These are phyloP conservation scores for Fusarium longipes DNA, from an alignment of 2,329 filamentous ascomycete species.

Conservation along the genomic window DNA sequence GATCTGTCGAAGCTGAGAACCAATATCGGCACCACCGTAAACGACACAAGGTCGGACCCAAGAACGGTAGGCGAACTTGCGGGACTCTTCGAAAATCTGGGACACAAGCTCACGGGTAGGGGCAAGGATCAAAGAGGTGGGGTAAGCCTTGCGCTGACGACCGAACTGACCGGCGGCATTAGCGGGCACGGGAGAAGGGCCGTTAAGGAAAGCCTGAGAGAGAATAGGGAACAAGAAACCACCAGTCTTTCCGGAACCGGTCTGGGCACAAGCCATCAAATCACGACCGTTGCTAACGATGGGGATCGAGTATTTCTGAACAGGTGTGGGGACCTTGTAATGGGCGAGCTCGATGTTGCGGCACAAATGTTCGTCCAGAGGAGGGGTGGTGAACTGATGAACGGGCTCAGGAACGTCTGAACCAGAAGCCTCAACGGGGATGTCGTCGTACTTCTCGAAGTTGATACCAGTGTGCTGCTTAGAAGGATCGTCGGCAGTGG, in stretches of 20 bases:
- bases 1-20: constrained; percentile 96
- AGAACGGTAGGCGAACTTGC: constrained; percentile 98
- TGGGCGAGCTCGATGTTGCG: constrained; percentile 92
- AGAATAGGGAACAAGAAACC: constrained; percentile 99
- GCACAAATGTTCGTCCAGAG: constrained; percentile 92
- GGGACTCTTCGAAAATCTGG: constrained; percentile 96
- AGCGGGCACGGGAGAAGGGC: constrained; percentile 77
- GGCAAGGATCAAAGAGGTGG: constrained; percentile 93
- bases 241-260: constrained; percentile 99
- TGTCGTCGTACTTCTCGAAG: constrained; percentile 99
- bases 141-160: constrained; percentile 97
- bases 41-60: constrained; percentile 99
- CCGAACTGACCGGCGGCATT: constrained; percentile 78
- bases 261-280: constrained; percentile 99
- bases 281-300: constrained; percentile 98
- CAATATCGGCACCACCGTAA: constrained; percentile 98
- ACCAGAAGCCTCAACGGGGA: constrained; percentile 96
- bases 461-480: constrained; percentile 99
- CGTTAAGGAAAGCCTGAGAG: constrained; percentile 94
- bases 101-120: constrained; percentile 98
- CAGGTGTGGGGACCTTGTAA: constrained; percentile 95
- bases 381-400: constrained; percentile 90
- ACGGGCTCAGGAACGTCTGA: constrained; percentile 93
- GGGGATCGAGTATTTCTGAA: constrained; percentile 99
- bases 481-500: constrained; percentile 87